Conservation (phyloP, 805 yeast species). For the Kluyveromyces nonfermentans region DNA sequence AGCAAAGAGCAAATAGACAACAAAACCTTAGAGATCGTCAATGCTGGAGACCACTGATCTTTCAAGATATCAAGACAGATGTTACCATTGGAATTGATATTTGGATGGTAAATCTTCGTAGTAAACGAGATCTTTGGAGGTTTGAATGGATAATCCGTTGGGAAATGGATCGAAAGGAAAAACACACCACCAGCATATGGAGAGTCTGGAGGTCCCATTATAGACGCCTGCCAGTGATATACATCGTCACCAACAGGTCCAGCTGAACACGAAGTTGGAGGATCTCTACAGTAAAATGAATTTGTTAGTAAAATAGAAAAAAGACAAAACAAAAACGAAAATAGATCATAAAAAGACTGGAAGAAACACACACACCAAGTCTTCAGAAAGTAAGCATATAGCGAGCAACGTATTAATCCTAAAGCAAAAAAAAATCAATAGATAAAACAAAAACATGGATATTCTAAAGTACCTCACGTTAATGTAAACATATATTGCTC, state of each 20-base stretch:
- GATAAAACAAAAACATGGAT: too few relatives aligned
- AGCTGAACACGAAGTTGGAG: slow-evolving; percentile 97
- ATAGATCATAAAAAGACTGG: not conserved
- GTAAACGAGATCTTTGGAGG: slow-evolving; percentile 93
- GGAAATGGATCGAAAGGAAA: slow-evolving; percentile 93
- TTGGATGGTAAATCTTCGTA: slow-evolving; percentile 95
- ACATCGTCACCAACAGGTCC: slow-evolving; percentile 98
- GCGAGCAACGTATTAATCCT: too few relatives aligned
- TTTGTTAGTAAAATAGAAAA: slow-evolving; percentile 10
- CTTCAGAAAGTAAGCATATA: too few relatives aligned
- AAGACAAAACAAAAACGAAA: not conserved
- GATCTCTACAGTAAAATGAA: slow-evolving; percentile 54
- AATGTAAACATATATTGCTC: too few relatives aligned
- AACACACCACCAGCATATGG: slow-evolving; percentile 88
- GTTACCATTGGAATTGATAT: slow-evolving; percentile 91
- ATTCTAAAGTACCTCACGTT: too few relatives aligned
- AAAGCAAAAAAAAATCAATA: too few relatives aligned
- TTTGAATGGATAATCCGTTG: slow-evolving; percentile 98
- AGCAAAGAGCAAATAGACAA: slow-evolving; percentile 90
- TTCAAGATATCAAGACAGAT: slow-evolving; percentile 94
- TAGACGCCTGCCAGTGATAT: slow-evolving; percentile 99
- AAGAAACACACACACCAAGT: not conserved
- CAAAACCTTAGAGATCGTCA: slow-evolving; percentile 90
- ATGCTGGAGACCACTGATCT: slow-evolving; percentile 98
- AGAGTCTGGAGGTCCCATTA: slow-evolving; percentile 97